These are phyloP conservation scores for Podospora appendiculata DNA, from an alignment of 495 filamentous ascomycete genomes.

Conservation along the genomic window DNA sequence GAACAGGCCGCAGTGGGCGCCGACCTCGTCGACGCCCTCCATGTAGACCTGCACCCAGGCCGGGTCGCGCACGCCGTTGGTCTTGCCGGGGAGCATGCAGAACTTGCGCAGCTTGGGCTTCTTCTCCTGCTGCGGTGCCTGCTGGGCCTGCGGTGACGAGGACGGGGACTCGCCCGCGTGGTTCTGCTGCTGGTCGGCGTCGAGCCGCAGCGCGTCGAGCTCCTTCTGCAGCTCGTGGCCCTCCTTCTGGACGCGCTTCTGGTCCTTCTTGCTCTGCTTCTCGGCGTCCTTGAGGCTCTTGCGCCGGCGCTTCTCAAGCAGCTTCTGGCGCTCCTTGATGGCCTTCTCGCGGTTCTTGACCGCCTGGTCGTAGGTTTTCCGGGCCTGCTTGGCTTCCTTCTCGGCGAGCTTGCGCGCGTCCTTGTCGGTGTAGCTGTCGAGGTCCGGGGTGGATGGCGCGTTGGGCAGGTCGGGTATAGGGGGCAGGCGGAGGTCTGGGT, in stretches of 20 bases:
- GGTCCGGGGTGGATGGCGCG: conserved; percentile 37
- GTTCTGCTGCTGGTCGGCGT: background rate
- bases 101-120: conserved; percentile 60
- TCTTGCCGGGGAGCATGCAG: conserved; percentile 59
- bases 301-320: conserved; percentile 31
- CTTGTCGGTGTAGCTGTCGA: conserved; percentile 48
- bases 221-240: conserved; percentile 20
- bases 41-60: conserved; percentile 73
- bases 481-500: conserved; percentile 24
- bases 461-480: conserved; percentile 34
- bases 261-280: conserved; percentile 12
- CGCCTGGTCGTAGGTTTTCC: conserved; percentile 53
- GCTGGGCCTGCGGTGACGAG: too few relatives aligned
- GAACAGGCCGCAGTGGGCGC: conserved; percentile 79
- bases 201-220: conserved; percentile 11
- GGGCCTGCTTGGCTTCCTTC: conserved; percentile 47
- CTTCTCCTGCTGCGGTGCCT: conserved; percentile 31
- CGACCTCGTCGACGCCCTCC: conserved; percentile 76
- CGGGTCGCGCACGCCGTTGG: conserved; percentile 43
- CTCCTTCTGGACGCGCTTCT: conserved; percentile 12
- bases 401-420: conserved; percentile 56
- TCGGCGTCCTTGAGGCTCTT: conserved; percentile 20
- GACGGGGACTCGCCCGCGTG: too few relatives aligned
- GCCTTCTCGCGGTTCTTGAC: conserved; percentile 57
- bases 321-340: conserved; percentile 51